Evolutionary conservation across 345 rosid species (phyloP).

Genomic region (Salix caprea): DNA sequence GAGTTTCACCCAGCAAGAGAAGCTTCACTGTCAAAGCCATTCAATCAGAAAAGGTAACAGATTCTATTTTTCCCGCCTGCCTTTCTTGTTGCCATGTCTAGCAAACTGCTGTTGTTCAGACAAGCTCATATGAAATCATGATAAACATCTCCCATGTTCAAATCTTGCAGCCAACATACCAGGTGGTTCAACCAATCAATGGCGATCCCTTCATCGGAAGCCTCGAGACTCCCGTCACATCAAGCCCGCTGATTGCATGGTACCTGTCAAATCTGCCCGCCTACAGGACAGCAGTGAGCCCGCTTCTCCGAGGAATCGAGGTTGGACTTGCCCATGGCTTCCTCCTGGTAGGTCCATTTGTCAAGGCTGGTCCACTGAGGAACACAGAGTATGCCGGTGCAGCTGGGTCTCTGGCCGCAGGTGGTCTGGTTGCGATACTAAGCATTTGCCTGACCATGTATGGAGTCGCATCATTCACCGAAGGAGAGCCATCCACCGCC

Average conservation of each 20-base stretch:
- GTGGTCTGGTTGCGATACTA: constrained; percentile 75
- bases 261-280: constrained; percentile 94
- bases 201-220: constrained; percentile 98
- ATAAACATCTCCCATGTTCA: not conserved
- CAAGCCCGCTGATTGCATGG: constrained; percentile 92
- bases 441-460: constrained; percentile 88
- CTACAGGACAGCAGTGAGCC: constrained; percentile 87
- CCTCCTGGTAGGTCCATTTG: constrained; percentile 88
- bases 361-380: constrained; percentile 82
- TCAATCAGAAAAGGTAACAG: constrained; percentile 62
- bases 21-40: constrained; percentile 69
- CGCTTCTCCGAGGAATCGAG: constrained; percentile 84
- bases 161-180: constrained; percentile 67
- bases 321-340: constrained; percentile 85
- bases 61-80: no score
- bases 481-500: constrained; percentile 81
- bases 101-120: not conserved
- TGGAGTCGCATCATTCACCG: constrained; percentile 67
- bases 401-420: constrained; percentile 85
- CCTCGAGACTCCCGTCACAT: constrained; percentile 89
- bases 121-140: not conserved
- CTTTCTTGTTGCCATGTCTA: not conserved
- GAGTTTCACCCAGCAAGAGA: constrained; percentile 48
- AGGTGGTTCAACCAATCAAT: constrained; percentile 91
- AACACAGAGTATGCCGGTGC: constrained; percentile 69